phyloP scores from a whole-genome alignment of 371 early-diverging fungal species.

The Scutellospora calospora region DNA sequence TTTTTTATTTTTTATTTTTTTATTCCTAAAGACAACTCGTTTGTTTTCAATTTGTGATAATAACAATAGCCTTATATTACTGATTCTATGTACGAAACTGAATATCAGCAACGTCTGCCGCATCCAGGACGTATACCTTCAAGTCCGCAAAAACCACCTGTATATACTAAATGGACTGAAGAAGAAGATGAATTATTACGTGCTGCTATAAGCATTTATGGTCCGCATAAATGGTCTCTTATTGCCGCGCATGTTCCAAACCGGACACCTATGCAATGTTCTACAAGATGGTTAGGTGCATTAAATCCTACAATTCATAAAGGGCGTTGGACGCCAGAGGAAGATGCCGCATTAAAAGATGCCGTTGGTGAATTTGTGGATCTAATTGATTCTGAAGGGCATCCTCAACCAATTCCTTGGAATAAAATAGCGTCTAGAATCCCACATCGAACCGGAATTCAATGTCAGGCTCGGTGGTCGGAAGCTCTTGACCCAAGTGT shows the following conservation, averaged over 20 bases:
- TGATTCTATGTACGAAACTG: background rate
- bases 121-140: background rate
- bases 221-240: conserved; percentile 69
- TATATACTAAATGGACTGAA: conserved; percentile 44
- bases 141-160: conserved; percentile 32
- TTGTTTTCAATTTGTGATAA: too few species aligned
- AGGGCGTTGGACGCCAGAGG: conserved; percentile 67
- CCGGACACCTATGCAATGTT: conserved; percentile 75
- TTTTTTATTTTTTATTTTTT: too few species aligned
- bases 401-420: conserved; percentile 65
- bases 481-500: conserved; percentile 83
- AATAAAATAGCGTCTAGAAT: conserved; percentile 68
- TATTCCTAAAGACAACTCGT: too few species aligned
- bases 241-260: conserved; percentile 71
- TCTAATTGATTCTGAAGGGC: conserved; percentile 58
- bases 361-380: conserved; percentile 69
- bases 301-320: conserved; percentile 66
- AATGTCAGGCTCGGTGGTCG: conserved; percentile 88
- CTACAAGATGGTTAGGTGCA: conserved; percentile 72
- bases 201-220: conserved; percentile 51
- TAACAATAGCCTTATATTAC: background rate
- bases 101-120: background rate
- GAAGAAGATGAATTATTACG: conserved; percentile 44
- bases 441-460: conserved; percentile 76
- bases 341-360: conserved; percentile 64